Conservation (phyloP, 192 early-diverging fungal species). For the Borealophlyctis nickersoniae region DNA sequence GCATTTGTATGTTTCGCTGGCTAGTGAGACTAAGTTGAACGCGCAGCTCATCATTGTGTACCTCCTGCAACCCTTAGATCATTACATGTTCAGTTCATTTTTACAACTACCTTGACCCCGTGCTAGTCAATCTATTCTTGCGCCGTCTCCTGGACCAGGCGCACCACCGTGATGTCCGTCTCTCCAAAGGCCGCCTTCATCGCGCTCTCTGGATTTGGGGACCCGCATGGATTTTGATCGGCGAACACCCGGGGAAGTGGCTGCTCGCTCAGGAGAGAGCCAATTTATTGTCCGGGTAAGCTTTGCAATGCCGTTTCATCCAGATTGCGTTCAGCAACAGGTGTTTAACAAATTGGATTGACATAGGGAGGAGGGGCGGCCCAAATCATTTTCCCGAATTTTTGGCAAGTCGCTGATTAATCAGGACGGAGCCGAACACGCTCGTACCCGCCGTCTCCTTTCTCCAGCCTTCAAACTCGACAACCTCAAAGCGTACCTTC, state of each 20-base stretch:
- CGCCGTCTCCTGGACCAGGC: background rate
- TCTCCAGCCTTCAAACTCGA: constrained; percentile 1
- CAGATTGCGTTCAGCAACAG: background rate
- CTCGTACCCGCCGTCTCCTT: background rate
- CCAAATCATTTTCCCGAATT: background rate
- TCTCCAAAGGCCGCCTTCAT: background rate
- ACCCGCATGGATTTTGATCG: background rate
- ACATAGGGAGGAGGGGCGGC: background rate
- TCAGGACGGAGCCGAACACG: background rate
- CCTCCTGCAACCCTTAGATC: too few relatives aligned
- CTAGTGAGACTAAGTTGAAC: too few relatives aligned
- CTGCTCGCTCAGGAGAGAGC: background rate
- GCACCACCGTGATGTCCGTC: background rate
- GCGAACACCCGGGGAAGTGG: background rate
- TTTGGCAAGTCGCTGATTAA: background rate
- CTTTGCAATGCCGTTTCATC: background rate
- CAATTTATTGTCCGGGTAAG: background rate
- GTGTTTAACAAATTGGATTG: too few relatives aligned
- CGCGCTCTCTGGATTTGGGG: background rate
- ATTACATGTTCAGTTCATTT: too few relatives aligned
- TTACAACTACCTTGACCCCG: background rate
- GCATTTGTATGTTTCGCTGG: too few relatives aligned
- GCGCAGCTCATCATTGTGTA: too few relatives aligned
- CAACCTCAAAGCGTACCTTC: background rate
- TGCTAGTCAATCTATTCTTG: background rate